Percentiles rank a stretch among this genome's conserved stretches.
Evolutionary conservation across 1,284 basidiomycete genomes (phyloP).

Genomic region (Sporisorium exsertum): DNA sequence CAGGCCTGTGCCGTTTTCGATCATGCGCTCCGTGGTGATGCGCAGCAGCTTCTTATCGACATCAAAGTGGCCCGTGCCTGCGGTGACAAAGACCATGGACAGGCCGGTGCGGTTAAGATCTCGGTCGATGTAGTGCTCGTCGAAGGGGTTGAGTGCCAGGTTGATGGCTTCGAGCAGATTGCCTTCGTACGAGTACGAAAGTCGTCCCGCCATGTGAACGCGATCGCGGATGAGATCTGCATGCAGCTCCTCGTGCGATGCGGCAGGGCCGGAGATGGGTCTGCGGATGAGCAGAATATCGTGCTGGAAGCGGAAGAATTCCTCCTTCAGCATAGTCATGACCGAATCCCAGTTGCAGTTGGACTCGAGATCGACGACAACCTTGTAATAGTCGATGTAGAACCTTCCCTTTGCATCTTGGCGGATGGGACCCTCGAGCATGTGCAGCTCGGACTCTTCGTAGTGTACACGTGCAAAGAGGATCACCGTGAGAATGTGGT

Average conservation of each 20-base stretch:
- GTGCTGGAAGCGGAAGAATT: slow-evolving; percentile 69
- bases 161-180: slow-evolving; percentile 95
- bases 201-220: slow-evolving; percentile 73
- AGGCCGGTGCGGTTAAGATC: slow-evolving; percentile 92
- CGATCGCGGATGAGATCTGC: slow-evolving; percentile 59
- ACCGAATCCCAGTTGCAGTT: slow-evolving; percentile 87
- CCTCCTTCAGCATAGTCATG: slow-evolving; percentile 85
- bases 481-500: slow-evolving; percentile 93
- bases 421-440: slow-evolving; percentile 73
- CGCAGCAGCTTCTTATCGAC: slow-evolving; percentile 91
- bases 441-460: slow-evolving; percentile 73
- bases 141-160: slow-evolving; percentile 89
- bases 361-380: slow-evolving; percentile 91
- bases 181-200: slow-evolving; percentile 91
- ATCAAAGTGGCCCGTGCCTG: slow-evolving; percentile 92
- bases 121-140: slow-evolving; percentile 95
- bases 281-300: slow-evolving; percentile 63
- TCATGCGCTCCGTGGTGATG: slow-evolving; percentile 92
- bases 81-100: slow-evolving; percentile 86
- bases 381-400: slow-evolving; percentile 89
- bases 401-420: slow-evolving; percentile 80
- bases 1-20: slow-evolving; percentile 90
- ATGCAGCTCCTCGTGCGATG: slow-evolving; percentile 54
- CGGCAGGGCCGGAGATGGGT: slow-evolving; percentile 55
- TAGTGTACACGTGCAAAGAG: slow-evolving; percentile 95